A percentile compares a stretch with the other conserved stretches of the same genome.
phyloP scores from a whole-genome alignment of 768 basidiomycete species.

The Suillus paluster region DNA sequence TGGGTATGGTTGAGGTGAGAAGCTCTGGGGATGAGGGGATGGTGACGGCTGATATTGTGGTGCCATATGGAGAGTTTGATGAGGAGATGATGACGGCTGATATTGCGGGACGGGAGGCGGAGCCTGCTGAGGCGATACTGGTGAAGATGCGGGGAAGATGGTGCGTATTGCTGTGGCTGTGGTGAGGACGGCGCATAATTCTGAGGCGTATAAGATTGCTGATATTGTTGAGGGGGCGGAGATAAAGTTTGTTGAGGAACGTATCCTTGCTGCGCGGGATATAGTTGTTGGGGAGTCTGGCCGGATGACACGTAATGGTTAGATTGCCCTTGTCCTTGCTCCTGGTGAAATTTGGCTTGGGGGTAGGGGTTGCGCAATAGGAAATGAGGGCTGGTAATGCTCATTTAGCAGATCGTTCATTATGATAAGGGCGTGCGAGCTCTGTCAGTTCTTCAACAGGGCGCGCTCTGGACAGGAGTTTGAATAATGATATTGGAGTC shows the following conservation, averaged over 20 bases:
- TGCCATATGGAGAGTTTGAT: constrained; percentile 24
- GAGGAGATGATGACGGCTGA: constrained; percentile 35
- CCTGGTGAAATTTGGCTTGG: constrained; percentile 16
- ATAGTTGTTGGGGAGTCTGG: constrained; percentile 21
- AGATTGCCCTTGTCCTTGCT: constrained; percentile 4
- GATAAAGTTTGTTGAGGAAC: background rate
- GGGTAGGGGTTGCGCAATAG: constrained; percentile 5
- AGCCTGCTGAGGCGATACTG: constrained; percentile 21
- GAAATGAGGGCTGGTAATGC: constrained; percentile 14
- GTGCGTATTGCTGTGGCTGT: constrained; percentile 19
- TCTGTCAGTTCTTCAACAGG: constrained; percentile 9
- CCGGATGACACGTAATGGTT: constrained; percentile 8
- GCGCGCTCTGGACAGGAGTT: constrained; percentile 11
- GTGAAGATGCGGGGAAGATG: constrained; percentile 15
- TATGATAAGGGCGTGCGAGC: constrained; percentile 24
- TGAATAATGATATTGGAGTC: constrained; percentile 15
- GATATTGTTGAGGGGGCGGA: constrained; percentile 15
- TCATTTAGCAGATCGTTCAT: constrained; percentile 12
- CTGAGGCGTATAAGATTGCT: constrained; percentile 19
- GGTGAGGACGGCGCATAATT: constrained; percentile 10
- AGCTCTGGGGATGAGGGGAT: constrained; percentile 39
- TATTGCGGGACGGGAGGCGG: constrained; percentile 14
- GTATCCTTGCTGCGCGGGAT: constrained; percentile 3
- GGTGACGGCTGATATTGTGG: constrained; percentile 15
- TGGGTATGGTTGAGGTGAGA: constrained; percentile 18